Evolutionary conservation across 441 rosid species (phyloP).

Genomic region (Arabidopsis lyrata): DNA sequence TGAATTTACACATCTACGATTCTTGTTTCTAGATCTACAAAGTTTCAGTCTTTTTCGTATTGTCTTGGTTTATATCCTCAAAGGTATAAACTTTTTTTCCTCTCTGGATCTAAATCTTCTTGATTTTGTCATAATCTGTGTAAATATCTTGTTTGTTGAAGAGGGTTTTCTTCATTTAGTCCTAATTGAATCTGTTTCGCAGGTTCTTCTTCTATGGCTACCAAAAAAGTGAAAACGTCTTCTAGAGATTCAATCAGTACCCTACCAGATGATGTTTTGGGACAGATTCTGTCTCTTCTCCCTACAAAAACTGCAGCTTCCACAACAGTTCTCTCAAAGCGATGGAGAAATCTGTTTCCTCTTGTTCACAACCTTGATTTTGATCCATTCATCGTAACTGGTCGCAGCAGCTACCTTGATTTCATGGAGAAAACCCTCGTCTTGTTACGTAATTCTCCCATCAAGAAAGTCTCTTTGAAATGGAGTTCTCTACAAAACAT

Average conservation of each 20-base stretch:
- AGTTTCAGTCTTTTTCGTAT: too few species aligned
- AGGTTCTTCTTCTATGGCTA: neutral
- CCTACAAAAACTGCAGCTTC: neutral
- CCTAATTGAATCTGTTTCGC: neutral
- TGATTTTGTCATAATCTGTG: too few species aligned
- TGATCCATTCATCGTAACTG: neutral
- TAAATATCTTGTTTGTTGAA: too few species aligned
- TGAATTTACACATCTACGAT: too few species aligned
- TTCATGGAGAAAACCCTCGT: neutral
- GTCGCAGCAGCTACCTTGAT: neutral
- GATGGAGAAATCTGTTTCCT: neutral
- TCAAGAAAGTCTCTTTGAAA: conserved; percentile 1
- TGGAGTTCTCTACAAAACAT: too few species aligned
- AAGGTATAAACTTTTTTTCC: too few species aligned
- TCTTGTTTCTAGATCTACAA: too few species aligned
- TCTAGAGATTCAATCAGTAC: neutral
- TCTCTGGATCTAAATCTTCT: too few species aligned
- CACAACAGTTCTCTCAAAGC: neutral
- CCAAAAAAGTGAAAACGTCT: neutral
- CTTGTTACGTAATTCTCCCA: neutral
- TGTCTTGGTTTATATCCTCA: too few species aligned
- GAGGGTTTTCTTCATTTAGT: too few species aligned
- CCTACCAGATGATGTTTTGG: neutral
- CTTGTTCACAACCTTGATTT: neutral
- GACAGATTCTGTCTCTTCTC: neutral